phyloP scores from a whole-genome alignment of 1,139 yeast species.

The Pneumocystis wakefieldiae region DNA sequence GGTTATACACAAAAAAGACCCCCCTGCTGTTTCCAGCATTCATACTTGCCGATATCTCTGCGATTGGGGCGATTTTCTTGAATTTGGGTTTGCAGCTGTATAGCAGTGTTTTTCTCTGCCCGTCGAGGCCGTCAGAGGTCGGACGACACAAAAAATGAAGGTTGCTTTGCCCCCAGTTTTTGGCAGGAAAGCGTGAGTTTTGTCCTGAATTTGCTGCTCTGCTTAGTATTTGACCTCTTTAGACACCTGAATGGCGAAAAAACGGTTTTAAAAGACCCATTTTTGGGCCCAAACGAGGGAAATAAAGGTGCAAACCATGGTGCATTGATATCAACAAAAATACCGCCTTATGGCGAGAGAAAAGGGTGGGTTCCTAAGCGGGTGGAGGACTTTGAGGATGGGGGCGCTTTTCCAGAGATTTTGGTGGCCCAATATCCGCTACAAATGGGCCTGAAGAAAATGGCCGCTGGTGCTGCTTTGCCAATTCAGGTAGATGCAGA shows the following conservation, averaged over 20 bases:
- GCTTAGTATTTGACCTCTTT: no score
- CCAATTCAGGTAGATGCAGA: constrained; percentile 23
- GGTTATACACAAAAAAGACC: not conserved
- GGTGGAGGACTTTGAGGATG: constrained; percentile 24
- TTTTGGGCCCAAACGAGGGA: not conserved
- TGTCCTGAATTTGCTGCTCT: not conserved
- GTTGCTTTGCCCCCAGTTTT: no score
- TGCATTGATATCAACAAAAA: not conserved
- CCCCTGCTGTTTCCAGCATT: no score
- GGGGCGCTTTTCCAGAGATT: constrained; percentile 27
- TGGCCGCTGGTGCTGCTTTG: constrained; percentile 19
- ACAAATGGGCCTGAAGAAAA: constrained; percentile 21
- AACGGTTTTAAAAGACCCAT: not conserved
- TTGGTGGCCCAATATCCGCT: constrained; percentile 25
- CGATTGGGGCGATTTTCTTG: no score
- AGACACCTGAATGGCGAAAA: not conserved
- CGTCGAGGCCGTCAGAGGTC: no score
- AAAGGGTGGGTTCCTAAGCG: constrained; percentile 21
- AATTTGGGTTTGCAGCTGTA: no score
- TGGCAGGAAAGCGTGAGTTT: not conserved
- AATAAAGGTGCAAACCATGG: not conserved
- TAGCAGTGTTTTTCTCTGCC: no score
- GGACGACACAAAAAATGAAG: no score
- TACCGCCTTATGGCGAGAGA: constrained; percentile 24
- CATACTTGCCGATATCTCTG: no score